phyloP scores from a whole-genome alignment of 1,284 basidiomycete genomes.

The Phaffia rhodozyma region DNA sequence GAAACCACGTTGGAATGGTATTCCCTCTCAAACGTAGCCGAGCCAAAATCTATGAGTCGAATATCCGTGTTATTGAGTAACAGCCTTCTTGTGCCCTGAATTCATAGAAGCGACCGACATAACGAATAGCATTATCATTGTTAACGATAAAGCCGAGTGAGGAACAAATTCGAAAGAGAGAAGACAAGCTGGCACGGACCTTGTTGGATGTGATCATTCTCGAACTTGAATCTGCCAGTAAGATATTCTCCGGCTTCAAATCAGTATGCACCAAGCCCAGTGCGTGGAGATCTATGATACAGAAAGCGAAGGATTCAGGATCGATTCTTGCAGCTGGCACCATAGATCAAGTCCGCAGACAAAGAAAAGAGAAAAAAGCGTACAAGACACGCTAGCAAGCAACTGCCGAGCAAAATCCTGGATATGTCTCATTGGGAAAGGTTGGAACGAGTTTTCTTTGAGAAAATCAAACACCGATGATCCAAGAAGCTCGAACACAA shows the following conservation, averaged over 20 bases:
- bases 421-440: constrained; percentile 91
- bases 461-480: constrained; percentile 99
- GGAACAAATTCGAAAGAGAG: not conserved
- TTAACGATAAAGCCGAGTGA: not conserved
- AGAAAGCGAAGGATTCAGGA: not conserved
- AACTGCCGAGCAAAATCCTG: constrained; percentile 90
- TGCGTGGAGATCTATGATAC: constrained; percentile 66
- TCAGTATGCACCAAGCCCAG: constrained; percentile 92
- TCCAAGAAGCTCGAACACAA: constrained; percentile 90
- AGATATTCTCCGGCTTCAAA: constrained; percentile 96
- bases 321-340: not conserved
- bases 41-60: constrained; percentile 92
- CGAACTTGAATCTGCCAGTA: constrained; percentile 54
- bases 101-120: constrained; percentile 6
- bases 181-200: not conserved
- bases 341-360: not conserved
- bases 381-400: constrained; percentile 86
- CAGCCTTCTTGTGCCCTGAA: constrained; percentile 42
- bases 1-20: constrained; percentile 97
- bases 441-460: constrained; percentile 93
- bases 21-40: constrained; percentile 94
- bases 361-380: constrained; percentile 32
- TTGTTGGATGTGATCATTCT: not conserved
- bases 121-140: not conserved
- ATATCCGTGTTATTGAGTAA: constrained; percentile 83